Evolutionary conservation across 805 yeast species (phyloP).

Genomic region (Spathaspora sp.): DNA sequence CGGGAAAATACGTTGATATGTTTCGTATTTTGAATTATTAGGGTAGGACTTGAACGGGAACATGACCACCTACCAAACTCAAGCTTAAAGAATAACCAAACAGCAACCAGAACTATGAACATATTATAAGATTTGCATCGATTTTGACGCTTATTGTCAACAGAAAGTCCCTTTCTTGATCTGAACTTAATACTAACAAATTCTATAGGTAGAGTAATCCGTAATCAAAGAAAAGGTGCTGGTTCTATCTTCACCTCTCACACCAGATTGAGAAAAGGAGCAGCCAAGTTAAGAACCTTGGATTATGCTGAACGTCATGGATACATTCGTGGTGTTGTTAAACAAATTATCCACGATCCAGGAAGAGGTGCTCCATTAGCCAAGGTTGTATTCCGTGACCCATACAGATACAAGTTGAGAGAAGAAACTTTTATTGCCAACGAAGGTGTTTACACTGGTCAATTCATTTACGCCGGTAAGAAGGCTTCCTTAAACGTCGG

Average conservation of each 20-base stretch:
- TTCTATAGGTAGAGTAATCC: slow-evolving; percentile 92
- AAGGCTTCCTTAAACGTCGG: slow-evolving; percentile 96
- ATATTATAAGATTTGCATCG: too few relatives aligned
- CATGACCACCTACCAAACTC: too few relatives aligned
- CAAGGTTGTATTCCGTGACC: slow-evolving; percentile 98
- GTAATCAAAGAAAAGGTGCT: slow-evolving; percentile 99
- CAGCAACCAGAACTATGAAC: too few relatives aligned
- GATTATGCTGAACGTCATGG: slow-evolving; percentile 99
- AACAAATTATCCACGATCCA: slow-evolving; percentile 98
- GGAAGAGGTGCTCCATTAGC: slow-evolving; percentile 99
- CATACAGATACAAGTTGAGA: slow-evolving; percentile 97
- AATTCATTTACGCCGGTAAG: slow-evolving; percentile 98
- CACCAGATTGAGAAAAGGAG: slow-evolving; percentile 99
- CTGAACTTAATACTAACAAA: slow-evolving; percentile 5
- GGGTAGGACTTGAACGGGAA: too few relatives aligned
- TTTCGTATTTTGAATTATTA: too few relatives aligned
- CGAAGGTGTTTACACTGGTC: slow-evolving; percentile 99
- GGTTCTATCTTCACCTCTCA: slow-evolving; percentile 99
- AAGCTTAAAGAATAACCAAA: too few relatives aligned
- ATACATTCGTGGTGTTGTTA: slow-evolving; percentile 98
- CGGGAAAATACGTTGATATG: not conserved
- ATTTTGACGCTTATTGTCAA: too few relatives aligned
- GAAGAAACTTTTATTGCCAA: slow-evolving; percentile 98
- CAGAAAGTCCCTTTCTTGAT: not conserved
- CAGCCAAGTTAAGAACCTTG: slow-evolving; percentile 99